Conservation (phyloP, 306 rosid species). For the Alnus rubra region DNA sequence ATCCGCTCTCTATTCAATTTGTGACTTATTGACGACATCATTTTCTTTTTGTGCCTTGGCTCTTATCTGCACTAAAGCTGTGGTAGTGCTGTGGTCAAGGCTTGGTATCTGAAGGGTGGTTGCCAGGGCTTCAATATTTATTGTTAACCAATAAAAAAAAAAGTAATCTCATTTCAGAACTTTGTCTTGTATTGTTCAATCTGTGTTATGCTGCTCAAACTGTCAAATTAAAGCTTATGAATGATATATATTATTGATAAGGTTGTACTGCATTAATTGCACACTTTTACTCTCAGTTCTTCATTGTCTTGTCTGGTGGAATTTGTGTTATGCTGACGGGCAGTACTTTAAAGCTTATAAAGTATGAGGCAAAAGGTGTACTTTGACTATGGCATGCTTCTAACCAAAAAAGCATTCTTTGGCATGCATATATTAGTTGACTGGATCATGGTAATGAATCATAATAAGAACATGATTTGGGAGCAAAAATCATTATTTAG, state of each 20-base stretch:
- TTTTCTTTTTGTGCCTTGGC: background rate
- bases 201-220: background rate
- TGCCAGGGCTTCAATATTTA: background rate
- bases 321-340: background rate
- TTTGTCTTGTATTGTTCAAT: background rate
- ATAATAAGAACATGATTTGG: conserved; percentile 15
- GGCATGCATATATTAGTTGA: background rate
- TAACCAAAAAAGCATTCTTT: background rate
- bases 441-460: conserved; percentile 8
- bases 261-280: background rate
- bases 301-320: background rate
- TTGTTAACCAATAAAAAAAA: conserved; percentile 14
- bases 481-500: background rate
- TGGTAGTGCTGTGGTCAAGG: conserved; percentile 7
- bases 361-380: background rate
- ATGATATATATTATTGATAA: background rate
- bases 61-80: background rate
- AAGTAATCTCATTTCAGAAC: background rate
- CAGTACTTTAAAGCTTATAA: background rate
- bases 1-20: background rate
- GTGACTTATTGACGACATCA: conserved; percentile 6
- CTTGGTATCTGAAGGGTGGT: conserved; percentile 11
- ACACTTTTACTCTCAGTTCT: background rate
- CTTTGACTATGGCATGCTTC: background rate
- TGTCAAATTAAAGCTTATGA: background rate